These are phyloP conservation scores for Yamadazyma kanchanaburiensis DNA, from an alignment of 1,139 yeast species.

Conservation along the genomic window DNA sequence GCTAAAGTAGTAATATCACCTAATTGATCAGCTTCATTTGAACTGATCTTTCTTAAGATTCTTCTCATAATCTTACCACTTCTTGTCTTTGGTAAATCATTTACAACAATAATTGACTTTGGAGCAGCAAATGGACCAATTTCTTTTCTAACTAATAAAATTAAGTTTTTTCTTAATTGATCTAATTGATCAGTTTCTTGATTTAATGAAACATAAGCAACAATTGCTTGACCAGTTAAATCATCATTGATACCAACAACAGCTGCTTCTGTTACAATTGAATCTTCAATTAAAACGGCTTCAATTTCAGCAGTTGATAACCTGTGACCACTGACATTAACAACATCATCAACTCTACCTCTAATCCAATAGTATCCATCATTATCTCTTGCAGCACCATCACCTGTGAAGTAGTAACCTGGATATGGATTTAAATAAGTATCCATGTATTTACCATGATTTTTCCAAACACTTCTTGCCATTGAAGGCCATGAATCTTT, in stretches of 20 bases:
- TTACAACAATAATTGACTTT: constrained; percentile 80
- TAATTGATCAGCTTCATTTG: constrained; percentile 86
- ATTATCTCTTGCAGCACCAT: constrained; percentile 96
- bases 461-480: constrained; percentile 95
- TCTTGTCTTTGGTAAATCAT: constrained; percentile 95
- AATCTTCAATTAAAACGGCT: constrained; percentile 81
- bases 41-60: constrained; percentile 86
- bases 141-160: constrained; percentile 85
- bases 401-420: constrained; percentile 96
- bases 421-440: constrained; percentile 95
- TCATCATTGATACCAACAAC: constrained; percentile 95
- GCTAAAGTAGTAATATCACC: constrained; percentile 93
- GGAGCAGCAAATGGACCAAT: constrained; percentile 99
- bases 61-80: constrained; percentile 99
- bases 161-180: constrained; percentile 75
- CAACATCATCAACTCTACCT: constrained; percentile 98
- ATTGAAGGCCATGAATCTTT: constrained; percentile 94
- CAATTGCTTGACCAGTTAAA: constrained; percentile 95
- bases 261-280: constrained; percentile 85
- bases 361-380: constrained; percentile 98
- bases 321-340: constrained; percentile 96
- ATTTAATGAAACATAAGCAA: constrained; percentile 89
- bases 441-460: constrained; percentile 86
- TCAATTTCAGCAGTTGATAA: constrained; percentile 96
- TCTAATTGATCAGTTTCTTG: constrained; percentile 50